Conservation (phyloP, 2,329 filamentous ascomycete genomes). For the Myriosclerotinia curreyana region DNA sequence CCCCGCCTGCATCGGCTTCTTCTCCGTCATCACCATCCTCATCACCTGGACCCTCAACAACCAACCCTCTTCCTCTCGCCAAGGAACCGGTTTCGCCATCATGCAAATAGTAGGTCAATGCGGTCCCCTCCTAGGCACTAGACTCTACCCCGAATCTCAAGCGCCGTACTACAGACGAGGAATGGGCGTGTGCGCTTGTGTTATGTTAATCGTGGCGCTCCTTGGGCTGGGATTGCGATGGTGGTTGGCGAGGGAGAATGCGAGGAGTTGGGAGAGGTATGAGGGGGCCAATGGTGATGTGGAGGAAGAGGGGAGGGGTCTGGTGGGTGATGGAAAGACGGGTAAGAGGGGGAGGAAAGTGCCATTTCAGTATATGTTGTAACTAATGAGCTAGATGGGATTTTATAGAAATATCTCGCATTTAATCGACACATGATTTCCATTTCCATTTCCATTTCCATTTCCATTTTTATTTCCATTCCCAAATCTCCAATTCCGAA, state of each 20-base stretch:
- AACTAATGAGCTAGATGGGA: not conserved
- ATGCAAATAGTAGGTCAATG: slow-evolving; percentile 66
- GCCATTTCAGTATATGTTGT: slow-evolving; percentile 32
- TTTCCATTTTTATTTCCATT: no score
- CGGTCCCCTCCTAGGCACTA: slow-evolving; percentile 48
- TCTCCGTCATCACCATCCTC: slow-evolving; percentile 77
- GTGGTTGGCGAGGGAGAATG: slow-evolving; percentile 35
- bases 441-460: no score
- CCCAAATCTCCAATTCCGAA: no score
- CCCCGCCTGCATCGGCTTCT: slow-evolving; percentile 76
- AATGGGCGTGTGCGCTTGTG: slow-evolving; percentile 49
- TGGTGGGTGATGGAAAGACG: slow-evolving; percentile 25
- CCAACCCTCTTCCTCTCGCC: slow-evolving; percentile 64
- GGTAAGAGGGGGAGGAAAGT: not conserved
- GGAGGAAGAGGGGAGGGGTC: not conserved
- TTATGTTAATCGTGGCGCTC: slow-evolving; percentile 48
- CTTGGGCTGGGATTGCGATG: slow-evolving; percentile 45
- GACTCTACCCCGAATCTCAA: slow-evolving; percentile 51
- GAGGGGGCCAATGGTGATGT: slow-evolving; percentile 37
- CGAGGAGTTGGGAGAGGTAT: slow-evolving; percentile 32
- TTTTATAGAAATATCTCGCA: no score
- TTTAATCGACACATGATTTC: no score
- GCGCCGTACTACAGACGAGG: slow-evolving; percentile 49
- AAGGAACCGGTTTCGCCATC: slow-evolving; percentile 74
- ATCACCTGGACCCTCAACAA: slow-evolving; percentile 91